These are phyloP conservation scores for Fusarium phyllophilum DNA, from an alignment of 2,329 filamentous ascomycete species.

Conservation along the genomic window DNA sequence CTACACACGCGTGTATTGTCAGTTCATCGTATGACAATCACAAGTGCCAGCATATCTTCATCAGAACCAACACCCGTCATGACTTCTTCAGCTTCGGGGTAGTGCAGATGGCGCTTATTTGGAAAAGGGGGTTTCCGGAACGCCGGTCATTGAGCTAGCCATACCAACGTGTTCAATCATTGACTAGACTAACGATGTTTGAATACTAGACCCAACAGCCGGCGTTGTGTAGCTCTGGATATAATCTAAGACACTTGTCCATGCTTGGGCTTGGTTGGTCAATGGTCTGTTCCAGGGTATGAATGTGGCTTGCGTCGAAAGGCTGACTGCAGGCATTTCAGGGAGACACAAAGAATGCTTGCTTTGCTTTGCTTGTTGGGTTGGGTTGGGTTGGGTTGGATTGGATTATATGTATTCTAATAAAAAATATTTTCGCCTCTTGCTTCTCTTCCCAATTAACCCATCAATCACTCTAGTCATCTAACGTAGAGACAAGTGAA, in stretches of 20 bases:
- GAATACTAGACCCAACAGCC: not conserved
- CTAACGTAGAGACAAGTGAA: not conserved
- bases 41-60: not conserved
- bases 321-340: not conserved
- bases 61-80: not conserved
- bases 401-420: not conserved
- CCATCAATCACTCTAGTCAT: not conserved
- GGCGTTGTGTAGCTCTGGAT: not conserved
- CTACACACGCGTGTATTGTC: not conserved
- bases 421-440: not conserved
- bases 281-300: not conserved
- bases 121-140: not conserved
- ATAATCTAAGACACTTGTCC: not conserved
- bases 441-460: slow-evolving; percentile 13
- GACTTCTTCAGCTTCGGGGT: not conserved
- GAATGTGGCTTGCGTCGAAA: not conserved
- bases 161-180: not conserved
- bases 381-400: not conserved
- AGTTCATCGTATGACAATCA: not conserved
- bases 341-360: slow-evolving; percentile 3
- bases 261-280: not conserved
- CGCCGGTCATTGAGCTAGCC: not conserved
- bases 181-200: not conserved
- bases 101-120: not conserved
- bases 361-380: not conserved